Conservation (phyloP, 306 rosid species). For the Sicyos baderoa region DNA sequence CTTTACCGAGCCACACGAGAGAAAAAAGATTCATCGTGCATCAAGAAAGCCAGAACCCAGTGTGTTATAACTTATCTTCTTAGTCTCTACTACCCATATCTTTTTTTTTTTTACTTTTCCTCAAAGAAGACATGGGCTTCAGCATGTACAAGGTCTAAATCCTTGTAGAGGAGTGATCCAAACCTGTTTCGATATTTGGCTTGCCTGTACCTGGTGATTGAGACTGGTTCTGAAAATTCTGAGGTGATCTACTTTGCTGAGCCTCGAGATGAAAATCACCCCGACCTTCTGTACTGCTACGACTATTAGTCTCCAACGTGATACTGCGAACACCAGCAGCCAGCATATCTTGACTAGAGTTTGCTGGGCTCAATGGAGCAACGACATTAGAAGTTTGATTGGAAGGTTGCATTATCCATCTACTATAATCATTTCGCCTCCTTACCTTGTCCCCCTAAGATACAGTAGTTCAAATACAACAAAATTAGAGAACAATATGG, state of each 20-base stretch:
- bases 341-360: slow-evolving; percentile 34
- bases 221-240: slow-evolving; percentile 14
- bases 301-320: slow-evolving; percentile 31
- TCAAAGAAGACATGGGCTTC: slow-evolving; percentile 10
- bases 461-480: background rate
- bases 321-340: slow-evolving; percentile 38
- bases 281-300: background rate
- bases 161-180: slow-evolving; percentile 41
- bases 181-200: slow-evolving; percentile 28
- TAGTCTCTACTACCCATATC: slow-evolving; percentile 9
- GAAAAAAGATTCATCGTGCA: slow-evolving; percentile 13
- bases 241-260: slow-evolving; percentile 23
- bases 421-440: slow-evolving; percentile 57
- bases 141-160: slow-evolving; percentile 32
- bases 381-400: slow-evolving; percentile 31
- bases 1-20: background rate
- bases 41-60: slow-evolving; percentile 12
- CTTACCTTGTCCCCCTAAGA: slow-evolving; percentile 72
- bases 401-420: slow-evolving; percentile 51
- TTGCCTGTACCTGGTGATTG: slow-evolving; percentile 32
- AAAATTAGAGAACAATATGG: background rate
- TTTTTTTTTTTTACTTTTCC: background rate
- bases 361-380: slow-evolving; percentile 32
- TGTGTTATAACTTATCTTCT: background rate
- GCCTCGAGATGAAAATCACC: slow-evolving; percentile 21